These are phyloP conservation scores for Aspergillus nidulans DNA, from an alignment of 495 filamentous ascomycete genomes.

Conservation along the genomic window DNA sequence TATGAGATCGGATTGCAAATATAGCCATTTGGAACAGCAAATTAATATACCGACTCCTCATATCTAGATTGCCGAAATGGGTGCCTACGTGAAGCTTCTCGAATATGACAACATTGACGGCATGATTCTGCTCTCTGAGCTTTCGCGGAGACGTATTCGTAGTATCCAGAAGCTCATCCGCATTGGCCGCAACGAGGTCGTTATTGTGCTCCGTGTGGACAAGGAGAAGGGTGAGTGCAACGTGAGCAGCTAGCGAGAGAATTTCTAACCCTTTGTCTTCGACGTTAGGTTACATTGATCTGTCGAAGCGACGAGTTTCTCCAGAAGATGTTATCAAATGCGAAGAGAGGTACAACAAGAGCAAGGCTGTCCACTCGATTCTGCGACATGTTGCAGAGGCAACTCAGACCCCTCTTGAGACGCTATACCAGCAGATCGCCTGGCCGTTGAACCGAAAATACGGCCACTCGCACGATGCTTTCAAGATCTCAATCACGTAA, in stretches of 20 bases:
- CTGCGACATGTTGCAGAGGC: slow-evolving; percentile 98
- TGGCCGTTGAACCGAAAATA: slow-evolving; percentile 98
- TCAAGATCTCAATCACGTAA: slow-evolving; percentile 98
- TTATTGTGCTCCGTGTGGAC: slow-evolving; percentile 95
- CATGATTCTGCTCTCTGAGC: slow-evolving; percentile 96
- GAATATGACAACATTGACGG: slow-evolving; percentile 99
- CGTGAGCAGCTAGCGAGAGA: neutral
- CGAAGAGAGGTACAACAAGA: slow-evolving; percentile 99
- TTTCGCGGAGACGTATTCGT: slow-evolving; percentile 93
- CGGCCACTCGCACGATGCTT: slow-evolving; percentile 93
- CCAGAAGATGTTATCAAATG: slow-evolving; percentile 97
- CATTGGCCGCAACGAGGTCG: slow-evolving; percentile 95
- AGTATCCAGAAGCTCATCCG: slow-evolving; percentile 98
- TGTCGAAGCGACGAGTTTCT: slow-evolving; percentile 95
- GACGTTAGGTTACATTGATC: slow-evolving; percentile 82
- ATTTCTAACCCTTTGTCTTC: slow-evolving; percentile 24
- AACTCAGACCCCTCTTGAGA: slow-evolving; percentile 86
- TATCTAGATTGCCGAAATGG: slow-evolving; percentile 94
- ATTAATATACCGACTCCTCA: slow-evolving; percentile 14
- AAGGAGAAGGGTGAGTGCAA: slow-evolving; percentile 82
- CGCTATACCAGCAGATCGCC: slow-evolving; percentile 85
- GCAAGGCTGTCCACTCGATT: slow-evolving; percentile 97
- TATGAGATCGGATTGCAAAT: slow-evolving; percentile 31
- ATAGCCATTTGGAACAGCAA: neutral
- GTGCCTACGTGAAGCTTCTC: slow-evolving; percentile 96